Percentiles rank a stretch among this genome's conserved stretches.
Evolutionary conservation across 305 asterid species (phyloP).

Genomic region (Fraxinus xanthoxyloides): DNA sequence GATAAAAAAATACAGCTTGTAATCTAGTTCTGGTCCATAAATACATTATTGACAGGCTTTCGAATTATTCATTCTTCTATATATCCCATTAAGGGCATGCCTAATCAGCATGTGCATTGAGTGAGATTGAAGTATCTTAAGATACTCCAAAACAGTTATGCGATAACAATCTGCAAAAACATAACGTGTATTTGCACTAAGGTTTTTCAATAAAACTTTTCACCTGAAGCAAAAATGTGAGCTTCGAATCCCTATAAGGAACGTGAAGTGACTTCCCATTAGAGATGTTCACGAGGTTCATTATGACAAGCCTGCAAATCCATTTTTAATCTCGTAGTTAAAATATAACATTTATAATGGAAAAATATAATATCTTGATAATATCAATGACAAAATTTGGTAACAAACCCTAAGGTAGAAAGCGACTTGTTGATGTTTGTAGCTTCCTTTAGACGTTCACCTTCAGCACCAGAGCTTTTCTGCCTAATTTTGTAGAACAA

Average conservation of each 20-base stretch:
- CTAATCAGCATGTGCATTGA: constrained; percentile 5
- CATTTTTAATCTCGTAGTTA: constrained; percentile 11
- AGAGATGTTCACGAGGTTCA: constrained; percentile 87
- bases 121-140: neutral
- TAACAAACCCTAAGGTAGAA: constrained; percentile 84
- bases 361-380: constrained; percentile 13
- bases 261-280: constrained; percentile 87
- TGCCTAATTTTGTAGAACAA: constrained; percentile 53
- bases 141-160: neutral
- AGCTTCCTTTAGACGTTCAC: constrained; percentile 96
- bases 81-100: neutral
- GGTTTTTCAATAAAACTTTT: constrained; percentile 22
- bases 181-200: constrained; percentile 5
- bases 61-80: constrained; percentile 5
- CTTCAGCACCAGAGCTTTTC: constrained; percentile 99
- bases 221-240: constrained; percentile 98
- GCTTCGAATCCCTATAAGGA: constrained; percentile 98
- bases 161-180: neutral
- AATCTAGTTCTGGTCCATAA: neutral
- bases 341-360: constrained; percentile 13
- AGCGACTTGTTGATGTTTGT: constrained; percentile 95
- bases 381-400: constrained; percentile 17
- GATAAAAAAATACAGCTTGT: neutral
- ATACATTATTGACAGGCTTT: neutral
- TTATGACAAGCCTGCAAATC: constrained; percentile 79